Conservation (phyloP, 306 rosid species). For the Ormosia semicastrata region DNA sequence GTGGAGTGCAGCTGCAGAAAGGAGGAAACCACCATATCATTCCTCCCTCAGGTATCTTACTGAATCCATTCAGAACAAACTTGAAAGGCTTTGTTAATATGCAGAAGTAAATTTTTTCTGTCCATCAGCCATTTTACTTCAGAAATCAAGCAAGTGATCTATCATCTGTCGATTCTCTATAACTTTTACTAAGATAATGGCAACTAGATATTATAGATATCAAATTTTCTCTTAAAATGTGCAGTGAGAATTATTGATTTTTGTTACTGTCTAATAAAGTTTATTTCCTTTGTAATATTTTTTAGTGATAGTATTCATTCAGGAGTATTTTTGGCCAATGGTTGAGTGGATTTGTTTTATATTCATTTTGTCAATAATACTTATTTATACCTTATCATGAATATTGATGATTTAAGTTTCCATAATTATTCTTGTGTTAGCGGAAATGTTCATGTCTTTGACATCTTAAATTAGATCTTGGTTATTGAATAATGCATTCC, state of each 20-base stretch:
- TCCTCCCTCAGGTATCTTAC: too few relatives aligned
- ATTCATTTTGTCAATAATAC: neutral
- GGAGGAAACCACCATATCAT: too few relatives aligned
- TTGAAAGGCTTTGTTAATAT: neutral
- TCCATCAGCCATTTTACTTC: neutral
- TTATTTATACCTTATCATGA: neutral
- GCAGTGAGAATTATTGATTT: neutral
- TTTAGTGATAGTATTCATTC: neutral
- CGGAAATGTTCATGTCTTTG: constrained; percentile 1
- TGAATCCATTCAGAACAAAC: too few relatives aligned
- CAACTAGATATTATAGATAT: constrained; percentile 9
- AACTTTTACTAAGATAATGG: neutral
- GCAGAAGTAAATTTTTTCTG: constrained; percentile 16
- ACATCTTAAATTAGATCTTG: constrained; percentile 10
- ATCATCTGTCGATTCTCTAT: neutral
- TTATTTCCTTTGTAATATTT: neutral
- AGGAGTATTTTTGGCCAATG: neutral
- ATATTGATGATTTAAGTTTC: constrained; percentile 4
- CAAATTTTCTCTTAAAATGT: neutral
- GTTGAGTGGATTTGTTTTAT: neutral
- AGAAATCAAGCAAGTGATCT: constrained; percentile 6
- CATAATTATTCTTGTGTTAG: neutral
- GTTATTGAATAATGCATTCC: neutral
- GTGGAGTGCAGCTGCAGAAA: too few relatives aligned
- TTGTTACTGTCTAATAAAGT: neutral